Evolutionary conservation across 768 basidiomycete species (phyloP), one percentile per base, ranked within the genome.

Genomic region (Tubosaeta sp.): DNA sequence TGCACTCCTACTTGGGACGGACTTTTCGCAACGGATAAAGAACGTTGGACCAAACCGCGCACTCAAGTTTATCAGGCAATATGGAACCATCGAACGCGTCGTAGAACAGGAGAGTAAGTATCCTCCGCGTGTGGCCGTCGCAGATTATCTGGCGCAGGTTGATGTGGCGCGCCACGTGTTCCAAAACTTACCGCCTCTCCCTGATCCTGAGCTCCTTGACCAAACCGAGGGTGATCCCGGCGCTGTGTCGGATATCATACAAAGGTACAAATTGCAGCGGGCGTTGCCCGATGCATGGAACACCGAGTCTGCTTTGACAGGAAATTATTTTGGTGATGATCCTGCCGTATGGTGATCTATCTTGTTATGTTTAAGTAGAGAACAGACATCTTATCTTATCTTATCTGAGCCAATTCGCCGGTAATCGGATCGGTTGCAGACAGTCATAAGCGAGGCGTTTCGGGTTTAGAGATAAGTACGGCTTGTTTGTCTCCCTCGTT

Each of bases 21-120:
- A 96, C 68, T 94, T 95, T 59, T 86, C 90, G 0, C 81, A 85
- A 41, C 82, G 94, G 5, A 88, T 96, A 52, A 86, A 80, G 49
- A 83, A 86, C 53, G 73, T 95, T 1, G 94, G 94, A 1, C 92
- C 93, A 1, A 62, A 71, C 0, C 83, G 83, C 3, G 91, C 91
- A 1, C 81, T 90, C 59, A 83, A 82, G 58, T 80, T 87, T 55
- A 89, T 95, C 45, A 78, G 76, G 44, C 72, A 80, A 56, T 70
- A 92, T 62, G 82, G 82, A 4, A 76, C 79, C 7, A 93, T 95
- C 57, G 90, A 93, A 65, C 69, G 73, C 6, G 73, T 92, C 29
- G 67, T 94, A 18, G 72, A 77, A 53, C 61, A 62, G 14, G 77
- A 78, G 58, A 71, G 66, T 6, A 80, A 76, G 62, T 85, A 76